Conservation (phyloP, 306 rosid species). For the Cucumis sativus region Cucumber_9930_V3 NC_026655.2:4092001-4092500, state of each 20-base stretch:
- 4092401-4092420: background rate
- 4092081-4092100: no score
- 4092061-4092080: no score
- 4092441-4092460: background rate
- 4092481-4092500: background rate
- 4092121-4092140: no score
- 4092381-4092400: background rate
- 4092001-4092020: constrained; percentile 83
- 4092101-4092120: no score
- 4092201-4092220: no score
- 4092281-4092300: background rate
- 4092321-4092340: background rate
- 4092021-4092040: constrained; percentile 7
- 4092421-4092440: background rate
- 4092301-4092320: background rate
- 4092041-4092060: background rate
- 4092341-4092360: background rate
- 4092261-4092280: background rate
- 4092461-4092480: background rate
- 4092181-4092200: no score
- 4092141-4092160: no score
- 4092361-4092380: background rate
- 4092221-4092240: no score
- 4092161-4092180: no score
- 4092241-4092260: background rate